Percentiles rank a stretch among this genome's conserved stretches.
These are phyloP conservation scores for Termitomyces sp. DNA, from an alignment of 768 basidiomycete species.

Conservation along the genomic window DNA sequence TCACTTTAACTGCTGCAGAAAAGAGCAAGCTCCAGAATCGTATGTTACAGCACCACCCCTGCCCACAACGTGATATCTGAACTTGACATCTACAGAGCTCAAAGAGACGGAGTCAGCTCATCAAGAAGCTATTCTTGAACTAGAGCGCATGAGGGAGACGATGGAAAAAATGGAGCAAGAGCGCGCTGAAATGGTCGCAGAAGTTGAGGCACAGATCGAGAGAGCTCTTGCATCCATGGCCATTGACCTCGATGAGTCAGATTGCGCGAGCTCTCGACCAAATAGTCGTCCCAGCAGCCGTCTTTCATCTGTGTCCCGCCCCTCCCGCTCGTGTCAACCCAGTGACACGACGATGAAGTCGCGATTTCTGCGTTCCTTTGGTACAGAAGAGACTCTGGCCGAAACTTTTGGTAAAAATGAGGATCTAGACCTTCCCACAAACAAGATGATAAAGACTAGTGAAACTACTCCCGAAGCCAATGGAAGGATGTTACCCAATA, in stretches of 20 bases:
- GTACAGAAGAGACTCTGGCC: slow-evolving; percentile 76
- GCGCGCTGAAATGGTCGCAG: slow-evolving; percentile 86
- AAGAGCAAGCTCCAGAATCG: slow-evolving; percentile 74
- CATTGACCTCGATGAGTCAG: slow-evolving; percentile 73
- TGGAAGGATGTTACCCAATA: slow-evolving; percentile 46
- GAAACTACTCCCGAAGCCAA: slow-evolving; percentile 53
- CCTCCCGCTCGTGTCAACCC: slow-evolving; percentile 48
- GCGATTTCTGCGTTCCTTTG: slow-evolving; percentile 60
- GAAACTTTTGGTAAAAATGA: slow-evolving; percentile 51
- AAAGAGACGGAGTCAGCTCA: slow-evolving; percentile 79
- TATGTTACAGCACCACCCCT: slow-evolving; percentile 33
- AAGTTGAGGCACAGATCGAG: slow-evolving; percentile 89
- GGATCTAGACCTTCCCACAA: slow-evolving; percentile 25
- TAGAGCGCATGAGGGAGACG: slow-evolving; percentile 74
- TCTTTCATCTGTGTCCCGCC: slow-evolving; percentile 49
- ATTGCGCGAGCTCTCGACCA: slow-evolving; percentile 66
- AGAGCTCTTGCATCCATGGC: slow-evolving; percentile 82
- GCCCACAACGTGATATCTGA: slow-evolving; percentile 3
- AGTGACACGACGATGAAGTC: slow-evolving; percentile 53
- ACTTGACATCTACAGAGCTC: slow-evolving; percentile 47
- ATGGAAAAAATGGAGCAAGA: slow-evolving; percentile 89
- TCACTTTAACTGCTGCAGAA: slow-evolving; percentile 72
- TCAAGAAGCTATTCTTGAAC: slow-evolving; percentile 71
- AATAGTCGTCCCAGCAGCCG: slow-evolving; percentile 68
- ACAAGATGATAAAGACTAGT: slow-evolving; percentile 28